phyloP scores from a whole-genome alignment of 1,139 yeast species.

The Pichia sp. region DNA sequence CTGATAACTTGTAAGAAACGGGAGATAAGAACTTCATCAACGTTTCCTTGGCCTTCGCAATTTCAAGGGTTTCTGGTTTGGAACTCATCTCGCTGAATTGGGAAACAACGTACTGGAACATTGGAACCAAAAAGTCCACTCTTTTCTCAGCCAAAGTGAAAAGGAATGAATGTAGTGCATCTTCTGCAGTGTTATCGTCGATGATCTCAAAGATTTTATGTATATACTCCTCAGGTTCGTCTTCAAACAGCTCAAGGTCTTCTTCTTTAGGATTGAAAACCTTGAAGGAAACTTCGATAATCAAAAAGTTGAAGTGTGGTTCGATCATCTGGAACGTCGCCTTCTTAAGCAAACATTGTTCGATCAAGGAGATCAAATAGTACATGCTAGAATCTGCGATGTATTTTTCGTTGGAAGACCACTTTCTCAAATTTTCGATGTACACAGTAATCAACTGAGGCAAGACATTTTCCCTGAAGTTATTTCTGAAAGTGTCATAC shows the following conservation, averaged over 20 bases:
- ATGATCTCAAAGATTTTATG: conserved; percentile 69
- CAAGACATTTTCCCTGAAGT: conserved; percentile 53
- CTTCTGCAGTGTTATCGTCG: conserved; percentile 58
- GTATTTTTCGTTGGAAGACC: conserved; percentile 70
- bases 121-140: conserved; percentile 53
- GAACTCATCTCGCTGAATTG: conserved; percentile 39
- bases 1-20: conserved; percentile 55
- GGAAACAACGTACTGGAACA: conserved; percentile 61
- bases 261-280: conserved; percentile 67
- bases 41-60: conserved; percentile 76
- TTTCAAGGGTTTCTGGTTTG: conserved; percentile 45
- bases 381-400: conserved; percentile 62
- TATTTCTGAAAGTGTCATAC: conserved; percentile 46
- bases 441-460: conserved; percentile 69
- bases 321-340: conserved; percentile 66
- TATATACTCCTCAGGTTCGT: conserved; percentile 88
- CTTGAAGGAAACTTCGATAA: conserved; percentile 76
- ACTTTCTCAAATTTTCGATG: conserved; percentile 62
- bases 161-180: conserved; percentile 60
- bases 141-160: conserved; percentile 67
- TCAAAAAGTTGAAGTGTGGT: conserved; percentile 62
- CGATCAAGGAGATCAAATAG: conserved; percentile 65
- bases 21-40: conserved; percentile 74
- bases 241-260: conserved; percentile 71
- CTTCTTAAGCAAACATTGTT: conserved; percentile 65